Percentiles rank a stretch among this genome's conserved stretches.
Evolutionary conservation across 2,329 filamentous ascomycete genomes (phyloP).

Genomic region (Aureobasidium namibiae): DNA sequence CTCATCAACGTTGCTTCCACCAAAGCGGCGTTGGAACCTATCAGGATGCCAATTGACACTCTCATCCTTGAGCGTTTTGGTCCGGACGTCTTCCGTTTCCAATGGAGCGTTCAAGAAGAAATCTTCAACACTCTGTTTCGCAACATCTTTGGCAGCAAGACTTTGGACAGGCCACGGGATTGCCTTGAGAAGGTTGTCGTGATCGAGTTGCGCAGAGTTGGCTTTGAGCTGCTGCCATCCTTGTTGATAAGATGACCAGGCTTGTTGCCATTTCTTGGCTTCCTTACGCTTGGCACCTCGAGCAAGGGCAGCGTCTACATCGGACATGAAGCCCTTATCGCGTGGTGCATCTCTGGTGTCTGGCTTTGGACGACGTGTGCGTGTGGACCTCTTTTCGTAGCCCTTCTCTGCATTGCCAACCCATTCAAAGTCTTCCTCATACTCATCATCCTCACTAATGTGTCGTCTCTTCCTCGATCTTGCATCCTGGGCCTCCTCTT

Average conservation of each 20-base stretch:
- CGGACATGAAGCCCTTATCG: conserved; percentile 13
- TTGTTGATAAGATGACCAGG: conserved; percentile 57
- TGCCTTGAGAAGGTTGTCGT: conserved; percentile 17
- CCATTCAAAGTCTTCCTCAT: conserved; percentile 21
- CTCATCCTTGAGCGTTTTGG: conserved; percentile 64
- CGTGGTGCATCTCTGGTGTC: background rate
- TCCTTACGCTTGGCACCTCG: conserved; percentile 57
- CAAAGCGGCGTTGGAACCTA: conserved; percentile 87
- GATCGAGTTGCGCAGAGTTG: background rate
- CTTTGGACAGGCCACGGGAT: conserved; percentile 68
- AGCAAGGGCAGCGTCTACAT: conserved; percentile 59
- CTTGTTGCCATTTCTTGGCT: conserved; percentile 46
- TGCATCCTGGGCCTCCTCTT: conserved; percentile 33
- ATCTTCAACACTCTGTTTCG: conserved; percentile 52
- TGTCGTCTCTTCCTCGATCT: conserved; percentile 27
- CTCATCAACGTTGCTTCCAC: conserved; percentile 59
- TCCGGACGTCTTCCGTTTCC: conserved; percentile 22
- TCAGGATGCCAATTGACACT: conserved; percentile 94
- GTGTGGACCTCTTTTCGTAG: conserved; percentile 50
- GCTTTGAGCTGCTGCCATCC: conserved; percentile 53
- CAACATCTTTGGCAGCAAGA: conserved; percentile 49
- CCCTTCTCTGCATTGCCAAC: conserved; percentile 38
- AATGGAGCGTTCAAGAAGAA: conserved; percentile 58
- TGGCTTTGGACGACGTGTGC: conserved; percentile 43
- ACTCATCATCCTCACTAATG: conserved; percentile 30